phyloP scores from a whole-genome alignment of 2,329 filamentous ascomycete genomes.

The Gyromitra esculenta region DNA sequence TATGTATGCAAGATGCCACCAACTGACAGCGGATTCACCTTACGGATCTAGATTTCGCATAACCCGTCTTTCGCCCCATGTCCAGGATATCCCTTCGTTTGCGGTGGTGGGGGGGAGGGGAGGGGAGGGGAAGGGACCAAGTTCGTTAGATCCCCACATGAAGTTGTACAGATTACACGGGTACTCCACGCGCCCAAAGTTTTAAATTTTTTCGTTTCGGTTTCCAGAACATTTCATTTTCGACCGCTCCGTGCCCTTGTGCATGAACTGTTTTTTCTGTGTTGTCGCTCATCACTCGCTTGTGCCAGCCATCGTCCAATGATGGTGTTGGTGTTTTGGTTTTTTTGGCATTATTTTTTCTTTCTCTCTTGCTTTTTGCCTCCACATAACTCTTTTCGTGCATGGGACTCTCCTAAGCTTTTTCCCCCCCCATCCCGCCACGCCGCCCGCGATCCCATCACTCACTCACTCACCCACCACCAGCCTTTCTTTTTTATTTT shows the following conservation, averaged over 20 bases:
- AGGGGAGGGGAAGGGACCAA: neutral
- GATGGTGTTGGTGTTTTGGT: neutral
- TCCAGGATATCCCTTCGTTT: constrained; percentile 22
- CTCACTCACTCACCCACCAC: neutral
- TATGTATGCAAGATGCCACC: constrained; percentile 43
- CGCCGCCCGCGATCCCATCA: constrained; percentile 9
- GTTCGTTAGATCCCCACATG: constrained; percentile 31
- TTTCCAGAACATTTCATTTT: constrained; percentile 48
- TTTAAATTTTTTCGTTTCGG: constrained; percentile 21
- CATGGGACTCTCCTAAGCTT: constrained; percentile 23
- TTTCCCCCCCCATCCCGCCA: neutral
- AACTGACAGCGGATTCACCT: constrained; percentile 40
- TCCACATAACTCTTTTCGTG: constrained; percentile 3
- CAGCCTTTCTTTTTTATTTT: neutral
- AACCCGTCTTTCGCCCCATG: constrained; percentile 39
- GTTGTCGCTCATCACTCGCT: constrained; percentile 11
- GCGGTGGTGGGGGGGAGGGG: constrained; percentile 12
- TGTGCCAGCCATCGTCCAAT: neutral
- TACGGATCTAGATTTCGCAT: constrained; percentile 49
- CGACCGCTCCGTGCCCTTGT: constrained; percentile 7
- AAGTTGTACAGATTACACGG: constrained; percentile 34
- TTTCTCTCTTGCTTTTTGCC: constrained; percentile 36
- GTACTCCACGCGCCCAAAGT: constrained; percentile 31
- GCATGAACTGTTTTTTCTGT: constrained; percentile 11
- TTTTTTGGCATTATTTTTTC: neutral